These are phyloP conservation scores for Neltuma alba DNA, from an alignment of 306 rosid genomes.

Conservation along the genomic window DNA sequence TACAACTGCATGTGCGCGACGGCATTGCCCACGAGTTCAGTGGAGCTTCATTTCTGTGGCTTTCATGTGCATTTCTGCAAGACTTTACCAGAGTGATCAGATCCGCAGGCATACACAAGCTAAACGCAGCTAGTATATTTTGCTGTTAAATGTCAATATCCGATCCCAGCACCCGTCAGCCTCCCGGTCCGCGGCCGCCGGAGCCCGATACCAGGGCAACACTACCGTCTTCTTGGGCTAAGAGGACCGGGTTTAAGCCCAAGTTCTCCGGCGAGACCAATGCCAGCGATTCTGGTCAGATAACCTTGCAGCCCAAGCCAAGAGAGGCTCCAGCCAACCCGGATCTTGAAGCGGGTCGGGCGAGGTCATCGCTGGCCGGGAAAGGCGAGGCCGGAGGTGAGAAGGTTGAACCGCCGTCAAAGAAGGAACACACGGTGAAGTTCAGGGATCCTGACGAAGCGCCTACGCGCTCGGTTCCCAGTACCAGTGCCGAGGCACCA, in stretches of 20 bases:
- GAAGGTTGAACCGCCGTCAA: conserved; percentile 32
- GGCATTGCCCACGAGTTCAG: not conserved
- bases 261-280: conserved; percentile 94
- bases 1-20: not conserved
- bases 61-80: not conserved
- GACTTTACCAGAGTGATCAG: conserved; percentile 26
- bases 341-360: conserved; percentile 75
- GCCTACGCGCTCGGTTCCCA: conserved; percentile 43
- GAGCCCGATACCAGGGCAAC: conserved; percentile 48
- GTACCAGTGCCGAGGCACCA: conserved; percentile 48
- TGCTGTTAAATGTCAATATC: conserved; percentile 55
- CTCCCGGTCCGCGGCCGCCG: conserved; percentile 86
- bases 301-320: conserved; percentile 45
- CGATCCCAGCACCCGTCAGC: conserved; percentile 61
- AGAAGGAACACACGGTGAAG: conserved; percentile 53
- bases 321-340: conserved; percentile 41
- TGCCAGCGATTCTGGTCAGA: conserved; percentile 67
- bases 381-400: conserved; percentile 52
- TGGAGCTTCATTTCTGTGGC: conserved; percentile 14
- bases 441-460: conserved; percentile 71
- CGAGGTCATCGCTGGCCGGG: conserved; percentile 5
- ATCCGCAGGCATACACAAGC: conserved; percentile 43
- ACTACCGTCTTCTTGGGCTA: conserved; percentile 95
- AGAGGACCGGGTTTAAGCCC: conserved; percentile 85
- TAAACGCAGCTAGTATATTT: conserved; percentile 44